These are phyloP conservation scores for Prototheca stagnorum DNA, from an alignment of 163 green algal species.

Conservation along the genomic window DNA sequence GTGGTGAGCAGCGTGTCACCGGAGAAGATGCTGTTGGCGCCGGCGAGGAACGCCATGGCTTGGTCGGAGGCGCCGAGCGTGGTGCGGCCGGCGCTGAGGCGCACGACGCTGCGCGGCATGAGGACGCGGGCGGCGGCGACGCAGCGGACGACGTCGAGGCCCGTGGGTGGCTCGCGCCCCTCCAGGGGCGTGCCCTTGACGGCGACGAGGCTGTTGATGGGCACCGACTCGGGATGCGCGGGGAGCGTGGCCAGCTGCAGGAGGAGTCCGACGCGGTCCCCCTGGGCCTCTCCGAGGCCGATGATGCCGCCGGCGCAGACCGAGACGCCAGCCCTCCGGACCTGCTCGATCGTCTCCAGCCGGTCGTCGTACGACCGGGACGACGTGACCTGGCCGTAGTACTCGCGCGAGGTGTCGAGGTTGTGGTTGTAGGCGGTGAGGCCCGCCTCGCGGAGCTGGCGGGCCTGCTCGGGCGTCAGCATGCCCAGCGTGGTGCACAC, in stretches of 20 bases:
- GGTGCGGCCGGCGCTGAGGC: slow-evolving; percentile 78
- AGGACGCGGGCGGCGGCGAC: slow-evolving; percentile 86
- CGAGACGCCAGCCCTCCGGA: slow-evolving; percentile 83
- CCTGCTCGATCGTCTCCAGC: slow-evolving; percentile 69
- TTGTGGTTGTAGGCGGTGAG: slow-evolving; percentile 99
- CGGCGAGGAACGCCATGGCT: slow-evolving; percentile 87
- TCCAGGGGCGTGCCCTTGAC: slow-evolving; percentile 70
- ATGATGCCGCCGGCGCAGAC: slow-evolving; percentile 98
- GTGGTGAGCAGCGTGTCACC: slow-evolving; percentile 98
- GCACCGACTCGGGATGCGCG: slow-evolving; percentile 91
- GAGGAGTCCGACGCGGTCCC: slow-evolving; percentile 73
- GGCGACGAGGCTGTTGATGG: slow-evolving; percentile 89
- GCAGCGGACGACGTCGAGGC: slow-evolving; percentile 76
- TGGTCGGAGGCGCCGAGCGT: slow-evolving; percentile 66
- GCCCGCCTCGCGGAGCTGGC: slow-evolving; percentile 70
- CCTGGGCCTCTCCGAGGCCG: slow-evolving; percentile 71
- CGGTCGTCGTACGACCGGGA: slow-evolving; percentile 89
- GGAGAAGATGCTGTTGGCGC: slow-evolving; percentile 96
- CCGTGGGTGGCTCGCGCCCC: slow-evolving; percentile 33
- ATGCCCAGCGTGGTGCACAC: slow-evolving; percentile 97
- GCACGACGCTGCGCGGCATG: slow-evolving; percentile 89
- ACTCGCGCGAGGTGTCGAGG: slow-evolving; percentile 88
- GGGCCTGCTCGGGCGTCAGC: slow-evolving; percentile 71
- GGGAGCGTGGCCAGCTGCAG: slow-evolving; percentile 89
- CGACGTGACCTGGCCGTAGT: slow-evolving; percentile 85